Base-by-base conservation (phyloP, 768 basidiomycete genomes). In the Termitomyces sp. region DNA sequence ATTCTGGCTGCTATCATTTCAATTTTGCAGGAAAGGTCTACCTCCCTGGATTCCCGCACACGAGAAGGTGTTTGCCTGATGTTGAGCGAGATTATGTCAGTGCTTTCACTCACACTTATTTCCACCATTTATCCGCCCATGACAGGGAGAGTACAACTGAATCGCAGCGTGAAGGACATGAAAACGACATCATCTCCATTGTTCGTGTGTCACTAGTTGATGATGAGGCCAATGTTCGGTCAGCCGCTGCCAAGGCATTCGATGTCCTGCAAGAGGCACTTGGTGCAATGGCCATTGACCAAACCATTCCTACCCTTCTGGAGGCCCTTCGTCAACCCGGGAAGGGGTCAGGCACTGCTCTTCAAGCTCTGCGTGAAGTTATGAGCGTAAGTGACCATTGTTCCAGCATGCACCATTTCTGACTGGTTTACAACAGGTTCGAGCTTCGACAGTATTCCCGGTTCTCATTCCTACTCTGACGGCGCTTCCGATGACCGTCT, bases 401-500 rank as follows among this genome's bases (percentile, higher is more conserved):
- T 50, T 33, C 26, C 12, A n/a, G 8, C 2, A 17, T 41, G n/a
- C 42, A 6, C 30, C 11, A 11, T 19, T 49, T 43, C 8, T 35
- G 11, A 28, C 37, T 59, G 48, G 63, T 41, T 49, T 59, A 43
- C 45, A 31, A 2, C 68, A 94, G 90, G 91, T 98, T 63, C 92
- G 95, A 40, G 92, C 96, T 14, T 80, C 87, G 41, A 94, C 91
- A 10, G 94, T 98, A 40, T 98, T 98, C 91, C 97, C 97, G 0
- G 91, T 98, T 19, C 76, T 98, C 55, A 92, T 99, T 56, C 97
- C 95, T 0, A 96, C 94, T 1, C 76, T 99, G 58, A 94, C 91
- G 41, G 83, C 89, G 5, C 82, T 81, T 7, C 97, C 95, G 0
- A 96, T 98, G 83, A 86, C 94, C 3, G 84, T 88, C 9, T 98